Base-by-base conservation (phyloP, 106 monocot genomes). In the Phalaenopsis equestris region DNA sequence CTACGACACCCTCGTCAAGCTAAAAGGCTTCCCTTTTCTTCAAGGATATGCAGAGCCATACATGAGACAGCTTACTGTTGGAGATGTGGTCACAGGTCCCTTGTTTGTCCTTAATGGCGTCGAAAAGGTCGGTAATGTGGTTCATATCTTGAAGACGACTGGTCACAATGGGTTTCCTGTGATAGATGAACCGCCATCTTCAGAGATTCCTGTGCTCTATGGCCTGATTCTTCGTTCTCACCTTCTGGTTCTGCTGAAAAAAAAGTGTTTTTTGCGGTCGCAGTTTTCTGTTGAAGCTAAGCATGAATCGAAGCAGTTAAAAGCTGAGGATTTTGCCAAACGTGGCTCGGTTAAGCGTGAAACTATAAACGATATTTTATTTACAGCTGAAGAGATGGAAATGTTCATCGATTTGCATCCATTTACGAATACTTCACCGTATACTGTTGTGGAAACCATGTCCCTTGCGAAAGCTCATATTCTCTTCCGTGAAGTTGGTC, bases 51-150 rank as follows among this genome's bases (percentile, higher is more conserved):
- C 89, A 36, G 87, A 89, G 78, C 89, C 89, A 7, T 89, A 89
- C 82, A 87, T 89, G 89, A 82, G 84, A 47, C 81, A 87, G 78
- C 84, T 89, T 43, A 83, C 85, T 1, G 84, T 87, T 43, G 76
- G 83, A 75, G 89, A 90, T 80, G 85, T 90, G n/a, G 82, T 90
- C 19, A 80, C 87, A 14, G 89, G 89, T 8, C 89, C 89, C 36
- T 80, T 90, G 38, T 57, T 77, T 23, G 75, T 48, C 67, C 83
- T 87, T 38, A 87, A 83, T 75, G 84, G 89, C 15, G 78, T 90
- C 0, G 89, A 89, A 81, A 89, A 87, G 49, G 89, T 89, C 1
- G 86, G 86, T 10, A 82, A 87, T 68, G 75, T 89, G 24, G 82
- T 86, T 47, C 89, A 87, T 42, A 81, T 78, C 36, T 73, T 90